Conservation (phyloP, 2,329 filamentous ascomycete species). For the Aspergillus intermedius region DNA sequence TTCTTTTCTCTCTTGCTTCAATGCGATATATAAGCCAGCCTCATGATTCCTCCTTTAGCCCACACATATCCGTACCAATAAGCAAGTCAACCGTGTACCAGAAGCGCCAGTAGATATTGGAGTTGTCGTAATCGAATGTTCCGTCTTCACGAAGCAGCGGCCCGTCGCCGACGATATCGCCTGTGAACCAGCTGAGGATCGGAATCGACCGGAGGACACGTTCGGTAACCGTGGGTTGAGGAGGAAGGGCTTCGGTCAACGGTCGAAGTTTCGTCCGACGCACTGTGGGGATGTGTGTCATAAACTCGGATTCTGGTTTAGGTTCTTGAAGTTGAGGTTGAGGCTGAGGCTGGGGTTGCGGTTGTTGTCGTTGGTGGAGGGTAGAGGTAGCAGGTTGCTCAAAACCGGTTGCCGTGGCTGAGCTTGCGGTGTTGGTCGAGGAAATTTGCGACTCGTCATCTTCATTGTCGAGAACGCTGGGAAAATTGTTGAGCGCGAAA, state of each 20-base stretch:
- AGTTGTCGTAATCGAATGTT: conserved; percentile 62
- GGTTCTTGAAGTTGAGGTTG: conserved; percentile 13
- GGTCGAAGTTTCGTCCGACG: conserved; percentile 60
- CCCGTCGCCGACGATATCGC: conserved; percentile 42
- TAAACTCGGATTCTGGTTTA: conserved; percentile 40
- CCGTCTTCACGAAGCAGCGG: conserved; percentile 41
- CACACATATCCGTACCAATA: conserved; percentile 57
- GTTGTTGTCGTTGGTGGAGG: conserved; percentile 22
- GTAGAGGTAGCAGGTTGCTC: conserved; percentile 12
- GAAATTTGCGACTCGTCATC: conserved; percentile 28
- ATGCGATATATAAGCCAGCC: not conserved
- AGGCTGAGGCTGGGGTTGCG: conserved; percentile 19
- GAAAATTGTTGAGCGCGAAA: conserved; percentile 33
- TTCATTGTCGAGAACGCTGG: conserved; percentile 23
- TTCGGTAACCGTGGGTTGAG: conserved; percentile 60
- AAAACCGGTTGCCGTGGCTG: conserved; percentile 31
- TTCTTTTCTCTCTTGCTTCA: not conserved
- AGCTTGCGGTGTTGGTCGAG: conserved; percentile 37
- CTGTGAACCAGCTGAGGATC: conserved; percentile 65
- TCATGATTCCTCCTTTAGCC: conserved; percentile 47
- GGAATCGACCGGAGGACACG: conserved; percentile 60
- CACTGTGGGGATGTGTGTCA: conserved; percentile 59
- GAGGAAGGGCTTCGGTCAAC: conserved; percentile 63
- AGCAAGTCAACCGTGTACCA: conserved; percentile 52
- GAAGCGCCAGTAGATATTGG: conserved; percentile 55